Conservation (phyloP, 1,139 yeast species). For the Candida pseudocylindracea region DNA sequence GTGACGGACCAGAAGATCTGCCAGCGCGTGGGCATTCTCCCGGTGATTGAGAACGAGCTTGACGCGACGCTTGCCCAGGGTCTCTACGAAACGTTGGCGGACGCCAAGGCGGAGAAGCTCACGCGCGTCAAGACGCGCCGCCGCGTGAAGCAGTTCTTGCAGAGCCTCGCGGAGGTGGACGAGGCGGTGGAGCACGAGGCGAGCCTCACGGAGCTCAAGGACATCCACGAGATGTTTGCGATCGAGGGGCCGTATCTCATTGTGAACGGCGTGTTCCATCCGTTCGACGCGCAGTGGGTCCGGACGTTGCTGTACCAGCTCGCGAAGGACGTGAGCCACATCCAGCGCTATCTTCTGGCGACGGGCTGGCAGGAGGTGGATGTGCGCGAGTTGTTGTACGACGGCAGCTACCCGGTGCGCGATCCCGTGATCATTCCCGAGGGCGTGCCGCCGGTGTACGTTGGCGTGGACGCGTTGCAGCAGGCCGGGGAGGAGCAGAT, state of each 20-base stretch:
- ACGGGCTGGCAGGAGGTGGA: too few species aligned
- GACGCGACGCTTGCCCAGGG: slow-evolving; percentile 11
- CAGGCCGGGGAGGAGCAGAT: too few species aligned
- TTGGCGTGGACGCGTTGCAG: too few species aligned
- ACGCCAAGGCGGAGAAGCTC: slow-evolving; percentile 10
- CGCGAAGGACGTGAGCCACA: slow-evolving; percentile 12
- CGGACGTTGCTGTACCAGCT: slow-evolving; percentile 17
- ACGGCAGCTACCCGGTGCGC: too few species aligned
- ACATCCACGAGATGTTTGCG: slow-evolving; percentile 11
- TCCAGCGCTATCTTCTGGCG: slow-evolving; percentile 8
- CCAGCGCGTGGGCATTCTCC: slow-evolving; percentile 64
- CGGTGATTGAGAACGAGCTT: slow-evolving; percentile 17
- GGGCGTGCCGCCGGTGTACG: too few species aligned
- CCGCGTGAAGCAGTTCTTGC: slow-evolving; percentile 15
- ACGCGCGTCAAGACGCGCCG: slow-evolving; percentile 9
- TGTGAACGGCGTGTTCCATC: slow-evolving; percentile 50
- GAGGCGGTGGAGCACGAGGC: slow-evolving; percentile 8
- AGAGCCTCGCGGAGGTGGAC: slow-evolving; percentile 7
- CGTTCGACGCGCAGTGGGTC: slow-evolving; percentile 14
- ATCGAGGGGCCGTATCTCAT: slow-evolving; percentile 29
- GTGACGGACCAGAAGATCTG: slow-evolving; percentile 41
- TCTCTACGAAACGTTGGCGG: slow-evolving; percentile 13
- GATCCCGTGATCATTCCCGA: too few species aligned
- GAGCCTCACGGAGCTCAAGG: slow-evolving; percentile 3
- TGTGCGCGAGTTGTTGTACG: too few species aligned